Base-by-base conservation (phyloP, 2,329 filamentous ascomycete species). In the Dactylellina haptotyla region DNA sequence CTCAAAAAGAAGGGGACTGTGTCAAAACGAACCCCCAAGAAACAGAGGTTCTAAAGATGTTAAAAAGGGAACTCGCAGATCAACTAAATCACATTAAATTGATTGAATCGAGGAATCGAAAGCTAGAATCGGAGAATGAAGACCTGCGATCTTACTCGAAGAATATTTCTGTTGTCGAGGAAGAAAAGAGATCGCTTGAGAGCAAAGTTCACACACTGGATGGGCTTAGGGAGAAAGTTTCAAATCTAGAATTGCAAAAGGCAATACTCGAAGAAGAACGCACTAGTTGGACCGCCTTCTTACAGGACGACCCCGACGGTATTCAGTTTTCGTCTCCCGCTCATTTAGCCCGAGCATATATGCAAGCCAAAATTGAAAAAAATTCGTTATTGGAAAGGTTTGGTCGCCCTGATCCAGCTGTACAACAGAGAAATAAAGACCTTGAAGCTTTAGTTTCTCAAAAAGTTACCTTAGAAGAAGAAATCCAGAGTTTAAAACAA, bases 101-200 rank as follows among this genome's bases (percentile, higher is more conserved):
- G 28, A 84, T 99, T 2, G 95, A 99, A 80, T 85, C 87, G 0
- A 87, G 87, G 34, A 97, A 92, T 75, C 86, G 91, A 23, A 92
- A 96, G 54, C 91, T 97, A 79, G 84, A 87, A 12, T 81, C 85
- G 0, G 94, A 99, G 79, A 82, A 99, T 34, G 92, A 90, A 77
- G 90, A 93, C 76, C 85, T 96, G 37, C 89, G 93, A 12, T 90
- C 93, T 76, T 83, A 90, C 2, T 89, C 93, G 80, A 94, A 91
- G 81, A 92, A 91, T n/a, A 89, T 97, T 1, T 92, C 97, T 79
- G 87, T 99, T 1, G 90, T 98, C 0, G 93, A 99, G 79, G 95
- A 99, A 80, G 93, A 99, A 83, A 98, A 98, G 83, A 86, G 91
- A 75, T 87, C 88, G 0, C 82, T 99, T 20, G 90, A 95, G 80